A percentile compares a stretch with the other conserved stretches of the same genome.
Conservation (phyloP, 202 grass and related monocot species). For the Digitaria exilis region DNA sequence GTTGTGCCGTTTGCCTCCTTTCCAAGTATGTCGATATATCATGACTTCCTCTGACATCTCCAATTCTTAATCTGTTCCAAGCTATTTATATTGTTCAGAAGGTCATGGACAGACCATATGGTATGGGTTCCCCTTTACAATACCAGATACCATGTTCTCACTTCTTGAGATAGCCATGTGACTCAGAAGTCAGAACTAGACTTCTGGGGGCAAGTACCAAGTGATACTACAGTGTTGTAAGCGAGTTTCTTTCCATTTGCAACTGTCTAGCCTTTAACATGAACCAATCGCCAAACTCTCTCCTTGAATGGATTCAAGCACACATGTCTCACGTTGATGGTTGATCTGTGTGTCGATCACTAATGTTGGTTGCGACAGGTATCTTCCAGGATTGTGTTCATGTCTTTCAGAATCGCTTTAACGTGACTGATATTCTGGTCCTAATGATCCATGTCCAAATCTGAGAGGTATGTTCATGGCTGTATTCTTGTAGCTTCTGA, state of each 20-base stretch:
- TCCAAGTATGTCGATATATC: not conserved
- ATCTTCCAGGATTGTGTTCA: not conserved
- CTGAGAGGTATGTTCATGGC: not conserved
- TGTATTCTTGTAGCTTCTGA: slow-evolving; percentile 1
- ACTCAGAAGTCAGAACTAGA: not conserved
- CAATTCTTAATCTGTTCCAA: not conserved
- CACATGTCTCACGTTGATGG: not conserved
- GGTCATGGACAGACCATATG: not conserved
- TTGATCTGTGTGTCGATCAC: not conserved
- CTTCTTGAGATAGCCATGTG: slow-evolving; percentile 13
- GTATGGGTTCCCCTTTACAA: not conserved
- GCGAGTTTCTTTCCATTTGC: slow-evolving; percentile 7
- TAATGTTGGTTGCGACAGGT: not conserved
- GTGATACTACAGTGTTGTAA: not conserved
- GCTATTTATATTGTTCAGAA: not conserved
- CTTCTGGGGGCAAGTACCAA: not conserved
- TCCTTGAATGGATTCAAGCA: not conserved
- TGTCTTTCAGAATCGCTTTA: not conserved
- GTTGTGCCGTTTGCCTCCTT: not conserved
- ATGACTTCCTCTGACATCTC: not conserved
- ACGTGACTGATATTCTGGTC: not conserved
- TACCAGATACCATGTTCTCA: not conserved
- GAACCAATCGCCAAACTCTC: not conserved
- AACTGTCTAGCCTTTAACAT: not conserved
- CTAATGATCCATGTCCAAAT: not conserved